Evolutionary conservation across 2,329 filamentous ascomycete species (phyloP).

Genomic region (Paecilomyces dactylethromorphus): DNA sequence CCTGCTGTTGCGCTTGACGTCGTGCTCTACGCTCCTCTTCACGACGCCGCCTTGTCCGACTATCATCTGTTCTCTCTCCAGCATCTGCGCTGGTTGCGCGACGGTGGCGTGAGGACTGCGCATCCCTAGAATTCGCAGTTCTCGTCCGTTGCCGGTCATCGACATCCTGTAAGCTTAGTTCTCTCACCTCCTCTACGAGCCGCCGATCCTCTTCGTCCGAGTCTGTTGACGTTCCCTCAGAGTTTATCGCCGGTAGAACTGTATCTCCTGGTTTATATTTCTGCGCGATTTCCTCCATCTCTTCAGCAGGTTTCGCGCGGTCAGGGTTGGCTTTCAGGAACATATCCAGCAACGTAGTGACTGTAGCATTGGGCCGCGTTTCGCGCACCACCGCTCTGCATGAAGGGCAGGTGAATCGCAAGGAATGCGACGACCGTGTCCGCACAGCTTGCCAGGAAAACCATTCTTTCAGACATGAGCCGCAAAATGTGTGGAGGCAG

Average conservation of each 20-base stretch:
- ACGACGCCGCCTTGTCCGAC: conserved; percentile 26
- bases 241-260: conserved; percentile 58
- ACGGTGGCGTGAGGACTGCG: conserved; percentile 17
- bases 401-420: conserved; percentile 80
- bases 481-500: conserved; percentile 94
- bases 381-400: conserved; percentile 82
- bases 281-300: conserved; percentile 68
- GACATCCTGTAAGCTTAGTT: conserved; percentile 59
- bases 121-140: conserved; percentile 18
- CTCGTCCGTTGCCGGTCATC: conserved; percentile 16
- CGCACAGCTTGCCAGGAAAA: conserved; percentile 70
- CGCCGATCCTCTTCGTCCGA: conserved; percentile 59
- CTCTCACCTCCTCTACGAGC: conserved; percentile 64
- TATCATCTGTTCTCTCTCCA: conserved; percentile 32
- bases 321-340: conserved; percentile 73
- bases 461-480: conserved; percentile 93
- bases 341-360: conserved; percentile 85
- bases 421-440: conserved; percentile 26
- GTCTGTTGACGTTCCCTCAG: conserved; percentile 21
- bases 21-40: conserved; percentile 26
- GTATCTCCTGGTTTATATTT: conserved; percentile 78
- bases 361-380: conserved; percentile 83
- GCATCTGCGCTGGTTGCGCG: conserved; percentile 32
- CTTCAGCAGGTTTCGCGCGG: conserved; percentile 60
- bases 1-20: conserved; percentile 18